Conservation (phyloP, 176 grass and related monocot species). For the Phoenix dactylifera region DNA sequence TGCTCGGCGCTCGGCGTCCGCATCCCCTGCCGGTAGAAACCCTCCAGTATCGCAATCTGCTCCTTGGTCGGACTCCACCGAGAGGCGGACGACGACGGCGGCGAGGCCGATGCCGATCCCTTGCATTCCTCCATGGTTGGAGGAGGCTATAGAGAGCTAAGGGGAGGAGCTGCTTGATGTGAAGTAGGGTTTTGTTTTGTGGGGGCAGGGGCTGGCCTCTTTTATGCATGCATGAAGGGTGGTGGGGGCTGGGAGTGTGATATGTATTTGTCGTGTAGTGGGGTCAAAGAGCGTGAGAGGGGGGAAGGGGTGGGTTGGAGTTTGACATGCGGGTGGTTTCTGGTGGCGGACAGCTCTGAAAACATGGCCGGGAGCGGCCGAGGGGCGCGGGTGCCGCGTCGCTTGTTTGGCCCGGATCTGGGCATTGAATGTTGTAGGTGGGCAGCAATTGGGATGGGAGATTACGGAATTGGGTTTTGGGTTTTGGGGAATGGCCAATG, state of each 20-base stretch:
- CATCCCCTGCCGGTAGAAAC: conserved; percentile 58
- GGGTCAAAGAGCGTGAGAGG: conserved; percentile 10
- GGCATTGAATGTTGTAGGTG: neutral
- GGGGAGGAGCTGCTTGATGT: neutral
- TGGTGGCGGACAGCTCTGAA: conserved; percentile 42
- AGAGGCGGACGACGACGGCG: neutral
- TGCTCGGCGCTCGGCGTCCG: conserved; percentile 59
- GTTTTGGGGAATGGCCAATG: neutral
- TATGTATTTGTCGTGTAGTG: conserved; percentile 5
- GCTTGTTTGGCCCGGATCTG: conserved; percentile 1
- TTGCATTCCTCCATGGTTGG: conserved; percentile 26
- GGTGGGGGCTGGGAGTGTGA: neutral
- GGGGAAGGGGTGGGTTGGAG: neutral
- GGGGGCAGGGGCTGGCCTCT: conserved; percentile 9
- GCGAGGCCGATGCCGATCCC: conserved; percentile 12
- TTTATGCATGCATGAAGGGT: conserved; percentile 16
- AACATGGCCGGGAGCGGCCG: conserved; percentile 50
- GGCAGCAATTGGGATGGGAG: too few relatives aligned
- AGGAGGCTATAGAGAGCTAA: too few relatives aligned
- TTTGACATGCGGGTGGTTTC: conserved; percentile 48
- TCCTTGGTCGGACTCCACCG: conserved; percentile 83
- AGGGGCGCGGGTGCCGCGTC: conserved; percentile 35
- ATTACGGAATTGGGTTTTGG: too few relatives aligned
- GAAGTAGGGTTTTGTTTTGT: conserved; percentile 22
- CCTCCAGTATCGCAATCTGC: conserved; percentile 66